phyloP scores from a whole-genome alignment of 345 rosid species.

The Euphorbia lathyris region DNA sequence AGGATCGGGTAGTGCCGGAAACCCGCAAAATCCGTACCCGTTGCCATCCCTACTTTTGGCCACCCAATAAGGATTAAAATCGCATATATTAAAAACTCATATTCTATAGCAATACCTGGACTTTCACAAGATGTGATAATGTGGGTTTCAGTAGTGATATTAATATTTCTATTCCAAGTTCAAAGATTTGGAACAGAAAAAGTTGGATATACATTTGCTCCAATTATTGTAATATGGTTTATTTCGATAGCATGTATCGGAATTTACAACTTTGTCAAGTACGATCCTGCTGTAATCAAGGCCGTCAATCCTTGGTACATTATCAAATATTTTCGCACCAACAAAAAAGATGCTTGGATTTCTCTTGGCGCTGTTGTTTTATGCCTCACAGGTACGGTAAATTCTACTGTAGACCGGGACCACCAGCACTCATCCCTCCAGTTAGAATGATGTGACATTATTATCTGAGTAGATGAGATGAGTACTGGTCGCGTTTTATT shows the following conservation, averaged over 20 bases:
- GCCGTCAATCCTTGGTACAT: constrained; percentile 63
- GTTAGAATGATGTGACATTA: too few relatives aligned
- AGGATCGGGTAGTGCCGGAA: too few relatives aligned
- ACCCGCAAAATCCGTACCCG: too few relatives aligned
- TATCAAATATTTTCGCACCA: constrained; percentile 47
- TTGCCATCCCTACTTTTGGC: too few relatives aligned
- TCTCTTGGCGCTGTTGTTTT: constrained; percentile 76
- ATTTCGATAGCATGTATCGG: constrained; percentile 33
- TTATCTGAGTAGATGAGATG: too few relatives aligned
- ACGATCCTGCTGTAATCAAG: constrained; percentile 33
- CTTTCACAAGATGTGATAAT: constrained; percentile 21
- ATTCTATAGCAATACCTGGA: constrained; percentile 20
- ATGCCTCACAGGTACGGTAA: constrained; percentile 68
- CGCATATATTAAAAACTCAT: too few relatives aligned
- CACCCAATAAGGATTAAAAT: too few relatives aligned
- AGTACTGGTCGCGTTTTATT: too few relatives aligned
- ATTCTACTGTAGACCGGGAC: too few relatives aligned
- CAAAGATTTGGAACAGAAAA: constrained; percentile 54
- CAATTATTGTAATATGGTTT: constrained; percentile 44
- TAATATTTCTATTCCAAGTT: constrained; percentile 37
- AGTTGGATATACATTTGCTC: constrained; percentile 49
- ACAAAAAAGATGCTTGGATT: constrained; percentile 48
- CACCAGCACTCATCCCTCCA: too few relatives aligned
- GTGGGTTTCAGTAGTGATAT: constrained; percentile 41
- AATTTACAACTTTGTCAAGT: constrained; percentile 34